phyloP scores from a whole-genome alignment of 2,329 filamentous ascomycete genomes.

The Aspergillus sp. region DNA sequence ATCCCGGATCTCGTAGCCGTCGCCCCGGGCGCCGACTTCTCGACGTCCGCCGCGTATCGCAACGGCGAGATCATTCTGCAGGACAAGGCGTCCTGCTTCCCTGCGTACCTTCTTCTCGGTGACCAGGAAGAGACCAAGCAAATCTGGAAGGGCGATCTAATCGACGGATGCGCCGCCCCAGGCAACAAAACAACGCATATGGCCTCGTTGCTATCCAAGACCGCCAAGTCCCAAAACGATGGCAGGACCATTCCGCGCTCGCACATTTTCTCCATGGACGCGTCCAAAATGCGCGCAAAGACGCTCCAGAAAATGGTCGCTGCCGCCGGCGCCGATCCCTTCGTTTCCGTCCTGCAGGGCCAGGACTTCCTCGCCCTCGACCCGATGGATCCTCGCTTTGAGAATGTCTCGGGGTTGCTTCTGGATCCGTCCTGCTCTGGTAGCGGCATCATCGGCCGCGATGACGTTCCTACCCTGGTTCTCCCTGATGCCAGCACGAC shows the following conservation, averaged over 20 bases:
- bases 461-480: slow-evolving; percentile 70
- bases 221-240: slow-evolving; percentile 17
- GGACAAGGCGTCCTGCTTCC: slow-evolving; percentile 96
- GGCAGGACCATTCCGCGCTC: neutral
- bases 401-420: slow-evolving; percentile 74
- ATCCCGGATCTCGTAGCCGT: slow-evolving; percentile 82
- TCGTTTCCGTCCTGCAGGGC: slow-evolving; percentile 68
- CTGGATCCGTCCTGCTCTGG: slow-evolving; percentile 95
- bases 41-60: slow-evolving; percentile 70
- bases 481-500: slow-evolving; percentile 48
- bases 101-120: slow-evolving; percentile 77
- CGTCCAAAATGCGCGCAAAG: slow-evolving; percentile 57
- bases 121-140: slow-evolving; percentile 37
- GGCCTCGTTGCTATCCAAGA: slow-evolving; percentile 65
- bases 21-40: slow-evolving; percentile 69
- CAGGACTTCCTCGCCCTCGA: slow-evolving; percentile 81
- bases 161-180: slow-evolving; percentile 93
- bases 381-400: slow-evolving; percentile 61
- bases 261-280: slow-evolving; percentile 53
- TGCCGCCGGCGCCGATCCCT: slow-evolving; percentile 66
- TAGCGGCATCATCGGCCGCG: slow-evolving; percentile 87
- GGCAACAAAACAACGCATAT: slow-evolving; percentile 97
- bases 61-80: slow-evolving; percentile 82
- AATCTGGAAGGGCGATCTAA: slow-evolving; percentile 61
- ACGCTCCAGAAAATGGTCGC: slow-evolving; percentile 83